A percentile compares a stretch with the other conserved stretches of the same genome.
Conservation (phyloP, 2,329 filamentous ascomycete species). For the Chaetomium globosum region DNA sequence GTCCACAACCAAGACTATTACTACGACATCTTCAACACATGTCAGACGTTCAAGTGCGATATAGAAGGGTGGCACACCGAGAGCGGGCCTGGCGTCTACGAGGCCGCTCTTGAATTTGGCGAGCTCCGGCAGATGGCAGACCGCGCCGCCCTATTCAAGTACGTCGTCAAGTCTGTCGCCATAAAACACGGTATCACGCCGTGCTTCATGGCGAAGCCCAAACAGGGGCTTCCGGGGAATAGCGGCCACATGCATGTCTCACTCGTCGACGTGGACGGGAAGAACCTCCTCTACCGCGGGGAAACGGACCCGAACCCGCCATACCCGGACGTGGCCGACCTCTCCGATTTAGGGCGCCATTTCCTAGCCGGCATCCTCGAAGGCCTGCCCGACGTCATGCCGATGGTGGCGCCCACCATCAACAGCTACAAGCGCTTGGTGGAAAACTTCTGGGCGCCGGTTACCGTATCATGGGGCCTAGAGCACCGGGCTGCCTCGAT, state of each 20-base stretch:
- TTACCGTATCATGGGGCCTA: slow-evolving; percentile 95
- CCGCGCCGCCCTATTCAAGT: slow-evolving; percentile 89
- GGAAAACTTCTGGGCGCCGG: slow-evolving; percentile 98
- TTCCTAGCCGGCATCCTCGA: slow-evolving; percentile 90
- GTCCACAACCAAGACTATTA: slow-evolving; percentile 92
- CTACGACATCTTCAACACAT: slow-evolving; percentile 82
- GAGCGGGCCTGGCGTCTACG: slow-evolving; percentile 90
- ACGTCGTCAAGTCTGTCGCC: slow-evolving; percentile 86
- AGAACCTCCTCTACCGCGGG: slow-evolving; percentile 80
- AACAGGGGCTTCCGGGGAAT: slow-evolving; percentile 87
- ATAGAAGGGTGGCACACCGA: slow-evolving; percentile 97
- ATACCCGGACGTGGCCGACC: slow-evolving; percentile 73
- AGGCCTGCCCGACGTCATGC: slow-evolving; percentile 93
- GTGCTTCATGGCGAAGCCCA: slow-evolving; percentile 98
- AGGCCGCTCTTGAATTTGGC: slow-evolving; percentile 89
- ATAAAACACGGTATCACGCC: slow-evolving; percentile 89
- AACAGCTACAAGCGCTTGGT: slow-evolving; percentile 98
- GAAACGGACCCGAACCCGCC: slow-evolving; percentile 69
- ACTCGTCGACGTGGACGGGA: slow-evolving; percentile 74
- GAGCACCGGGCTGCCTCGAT: slow-evolving; percentile 94
- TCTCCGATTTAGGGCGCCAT: slow-evolving; percentile 87
- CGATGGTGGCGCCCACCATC: slow-evolving; percentile 86
- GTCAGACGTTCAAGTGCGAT: slow-evolving; percentile 73
- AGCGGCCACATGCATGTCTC: slow-evolving; percentile 96
- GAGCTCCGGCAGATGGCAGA: slow-evolving; percentile 91